A percentile compares a stretch with the other conserved stretches of the same genome.
These are phyloP conservation scores for Aureobasidium sp. DNA, from an alignment of 2,329 filamentous ascomycete species.

Conservation along the genomic window DNA sequence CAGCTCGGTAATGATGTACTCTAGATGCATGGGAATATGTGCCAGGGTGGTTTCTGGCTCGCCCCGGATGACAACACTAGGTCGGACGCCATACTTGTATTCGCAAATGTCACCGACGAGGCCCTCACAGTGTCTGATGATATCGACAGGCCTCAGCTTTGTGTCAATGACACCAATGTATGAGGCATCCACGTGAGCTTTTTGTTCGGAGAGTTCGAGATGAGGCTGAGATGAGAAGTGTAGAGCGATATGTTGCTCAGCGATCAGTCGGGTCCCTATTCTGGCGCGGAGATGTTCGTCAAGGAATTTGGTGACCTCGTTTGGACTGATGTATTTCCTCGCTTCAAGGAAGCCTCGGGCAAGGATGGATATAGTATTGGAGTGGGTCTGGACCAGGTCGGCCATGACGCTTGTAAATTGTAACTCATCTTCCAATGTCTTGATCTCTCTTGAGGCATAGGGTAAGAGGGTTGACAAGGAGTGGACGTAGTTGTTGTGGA, in stretches of 20 bases:
- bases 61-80: constrained; percentile 71
- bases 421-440: constrained; percentile 75
- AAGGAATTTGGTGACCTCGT: constrained; percentile 84
- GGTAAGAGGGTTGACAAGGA: constrained; percentile 84
- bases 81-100: constrained; percentile 85
- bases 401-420: constrained; percentile 87
- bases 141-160: constrained; percentile 67
- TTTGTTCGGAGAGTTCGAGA: constrained; percentile 42
- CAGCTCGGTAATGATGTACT: constrained; percentile 94
- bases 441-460: constrained; percentile 65
- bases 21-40: constrained; percentile 89
- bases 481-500: constrained; percentile 94
- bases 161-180: constrained; percentile 98
- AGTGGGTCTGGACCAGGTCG: constrained; percentile 89
- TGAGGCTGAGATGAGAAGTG: constrained; percentile 70
- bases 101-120: constrained; percentile 96
- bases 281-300: constrained; percentile 89
- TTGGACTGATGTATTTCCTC: constrained; percentile 73
- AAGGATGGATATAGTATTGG: constrained; percentile 87
- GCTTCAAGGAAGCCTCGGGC: constrained; percentile 91
- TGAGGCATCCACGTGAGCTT: constrained; percentile 36
- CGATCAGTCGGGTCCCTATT: constrained; percentile 88
- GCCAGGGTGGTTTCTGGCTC: constrained; percentile 83
- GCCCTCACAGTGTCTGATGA: constrained; percentile 75
- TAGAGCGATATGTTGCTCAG: constrained; percentile 91